Conservation (phyloP, 2,329 filamentous ascomycete genomes). For the Neurospora crassa region DNA sequence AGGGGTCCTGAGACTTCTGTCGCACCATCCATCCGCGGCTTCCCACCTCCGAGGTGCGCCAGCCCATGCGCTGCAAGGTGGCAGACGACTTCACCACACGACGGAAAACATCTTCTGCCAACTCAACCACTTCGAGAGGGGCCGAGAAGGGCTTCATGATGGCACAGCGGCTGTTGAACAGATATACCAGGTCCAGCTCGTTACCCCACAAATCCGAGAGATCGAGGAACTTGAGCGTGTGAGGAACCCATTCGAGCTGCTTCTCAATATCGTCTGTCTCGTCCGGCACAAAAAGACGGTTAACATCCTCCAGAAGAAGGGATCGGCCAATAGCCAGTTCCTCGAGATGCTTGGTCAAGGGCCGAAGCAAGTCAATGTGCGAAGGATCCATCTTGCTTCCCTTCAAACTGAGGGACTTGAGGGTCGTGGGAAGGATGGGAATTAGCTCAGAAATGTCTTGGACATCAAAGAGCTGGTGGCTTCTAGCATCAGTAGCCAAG, state of each 20-base stretch:
- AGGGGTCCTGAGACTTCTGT: slow-evolving; percentile 4
- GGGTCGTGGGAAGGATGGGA: slow-evolving; percentile 52
- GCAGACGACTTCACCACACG: slow-evolving; percentile 53
- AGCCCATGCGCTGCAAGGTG: slow-evolving; percentile 53
- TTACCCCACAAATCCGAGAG: slow-evolving; percentile 60
- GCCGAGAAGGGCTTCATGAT: slow-evolving; percentile 51
- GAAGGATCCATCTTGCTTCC: slow-evolving; percentile 59
- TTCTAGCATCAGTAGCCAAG: slow-evolving; percentile 61
- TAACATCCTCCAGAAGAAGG: slow-evolving; percentile 55
- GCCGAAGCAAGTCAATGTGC: slow-evolving; percentile 54
- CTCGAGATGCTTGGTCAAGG: slow-evolving; percentile 62
- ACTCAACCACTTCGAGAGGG: slow-evolving; percentile 68
- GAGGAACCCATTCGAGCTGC: slow-evolving; percentile 38
- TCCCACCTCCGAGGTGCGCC: slow-evolving; percentile 62
- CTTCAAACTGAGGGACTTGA: slow-evolving; percentile 67
- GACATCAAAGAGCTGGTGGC: slow-evolving; percentile 60
- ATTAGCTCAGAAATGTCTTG: slow-evolving; percentile 57
- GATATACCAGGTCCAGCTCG: slow-evolving; percentile 47
- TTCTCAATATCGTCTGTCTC: slow-evolving; percentile 22
- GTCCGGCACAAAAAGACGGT: slow-evolving; percentile 50
- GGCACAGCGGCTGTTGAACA: slow-evolving; percentile 39
- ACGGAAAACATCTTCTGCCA: slow-evolving; percentile 58
- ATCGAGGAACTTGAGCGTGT: slow-evolving; percentile 65
- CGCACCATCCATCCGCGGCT: slow-evolving; percentile 56
- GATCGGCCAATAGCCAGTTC: slow-evolving; percentile 66